Base-by-base conservation (phyloP, 305 asterid genomes). In the Solanum aculeatissimum region DNA sequence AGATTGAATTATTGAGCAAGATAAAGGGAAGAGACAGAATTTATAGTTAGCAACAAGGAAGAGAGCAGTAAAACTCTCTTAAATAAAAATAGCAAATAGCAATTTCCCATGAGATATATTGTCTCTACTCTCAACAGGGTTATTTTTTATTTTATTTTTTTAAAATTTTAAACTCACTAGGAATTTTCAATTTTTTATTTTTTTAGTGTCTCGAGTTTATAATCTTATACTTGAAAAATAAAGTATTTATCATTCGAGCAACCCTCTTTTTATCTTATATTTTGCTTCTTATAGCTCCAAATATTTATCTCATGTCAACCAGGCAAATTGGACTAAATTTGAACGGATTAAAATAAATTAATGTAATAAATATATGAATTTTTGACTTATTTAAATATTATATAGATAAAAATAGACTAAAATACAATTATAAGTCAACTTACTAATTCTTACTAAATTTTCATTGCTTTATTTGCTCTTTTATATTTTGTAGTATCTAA, bases 1-100 rank as follows among this genome's bases (percentile, higher is more conserved):
- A 66, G 81, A 83, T 54, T 14, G 60, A 53, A 51, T 87, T 72
- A 77, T 65, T 43, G 57, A 85, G 84, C 78, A 87, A 13, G 25
- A 88, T 72, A 27, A 88, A 70, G 9, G 2, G 12, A 16, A 18
- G 27, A 7, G 66, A 16, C 47, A 77, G 2, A 77, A 77, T 77
- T 77, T 77, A 77, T 77, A 77, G 60, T 77, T 29, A 6, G 45
- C 21, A 27, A 12, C 45, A 27, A 77, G 29, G n/a, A 29, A 51
- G 47, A 51, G 47, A 47, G 27, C 1, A 19, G 9, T 47, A 21
- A 16, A 43, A 16, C 25, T 51, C 6, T 19, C 12, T 29, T 18
- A 32, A 51, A 29, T 51, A 53, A 16, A 77, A 29, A 77, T 51
- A 29, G 40, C 62, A 51, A 77, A 77, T 51, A 51, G 2, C 65